Evolutionary conservation across 2,329 filamentous ascomycete genomes (phyloP).

Genomic region (Anthostomella pinea): DNA sequence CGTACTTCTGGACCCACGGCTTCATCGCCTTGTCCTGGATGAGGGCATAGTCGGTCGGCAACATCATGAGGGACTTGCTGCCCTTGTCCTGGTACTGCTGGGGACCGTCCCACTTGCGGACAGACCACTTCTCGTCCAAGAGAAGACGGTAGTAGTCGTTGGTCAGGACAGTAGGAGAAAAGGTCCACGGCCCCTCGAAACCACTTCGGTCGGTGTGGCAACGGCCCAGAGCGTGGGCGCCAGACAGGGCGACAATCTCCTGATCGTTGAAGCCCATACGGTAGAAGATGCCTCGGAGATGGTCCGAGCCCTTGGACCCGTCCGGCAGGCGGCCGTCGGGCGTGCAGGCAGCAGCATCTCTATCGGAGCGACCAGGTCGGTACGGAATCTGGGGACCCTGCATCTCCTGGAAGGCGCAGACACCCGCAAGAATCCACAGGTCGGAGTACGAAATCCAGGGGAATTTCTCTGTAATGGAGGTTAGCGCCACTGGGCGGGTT

Average conservation of each 20-base stretch:
- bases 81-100: conserved; percentile 80
- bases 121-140: conserved; percentile 87
- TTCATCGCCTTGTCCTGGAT: conserved; percentile 86
- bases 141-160: conserved; percentile 94
- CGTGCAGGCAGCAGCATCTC: conserved; percentile 79
- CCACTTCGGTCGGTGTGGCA: conserved; percentile 88
- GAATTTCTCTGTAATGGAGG: conserved; percentile 59
- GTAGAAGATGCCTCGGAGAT: conserved; percentile 88
- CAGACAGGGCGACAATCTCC: conserved; percentile 87
- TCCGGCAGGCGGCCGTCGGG: conserved; percentile 88
- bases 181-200: conserved; percentile 87
- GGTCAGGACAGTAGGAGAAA: conserved; percentile 84
- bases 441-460: conserved; percentile 97
- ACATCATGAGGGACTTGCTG: conserved; percentile 92
- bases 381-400: conserved; percentile 83
- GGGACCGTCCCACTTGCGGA: conserved; percentile 88
- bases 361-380: conserved; percentile 81
- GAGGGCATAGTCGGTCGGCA: conserved; percentile 86
- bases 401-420: conserved; percentile 91
- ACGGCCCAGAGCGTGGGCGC: conserved; percentile 83
- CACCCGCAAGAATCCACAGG: conserved; percentile 89
- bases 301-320: conserved; percentile 70
- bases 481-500: conserved; percentile 5
- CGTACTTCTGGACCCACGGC: conserved; percentile 78
- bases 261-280: conserved; percentile 98